Base-by-base conservation (phyloP, 805 yeast species). In the Cephaloascus albidus region DNA sequence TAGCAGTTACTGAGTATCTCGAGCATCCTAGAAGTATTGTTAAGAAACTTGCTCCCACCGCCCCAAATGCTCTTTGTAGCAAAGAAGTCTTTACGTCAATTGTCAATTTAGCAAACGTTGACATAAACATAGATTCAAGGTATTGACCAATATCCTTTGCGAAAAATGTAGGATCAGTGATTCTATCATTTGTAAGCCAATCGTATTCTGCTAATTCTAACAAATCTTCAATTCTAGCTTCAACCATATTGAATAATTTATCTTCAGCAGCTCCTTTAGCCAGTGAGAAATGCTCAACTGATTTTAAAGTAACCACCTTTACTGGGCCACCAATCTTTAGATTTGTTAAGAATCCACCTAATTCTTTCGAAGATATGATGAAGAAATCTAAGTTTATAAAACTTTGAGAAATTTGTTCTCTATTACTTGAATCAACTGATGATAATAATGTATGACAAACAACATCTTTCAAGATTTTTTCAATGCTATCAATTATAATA, bases 321-420 rank as follows among this genome's bases (percentile, higher is more conserved):
- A 69, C 53, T 55, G 58, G 65, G 27, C 47, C 45, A 34, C 63
- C 55, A 40, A 65, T 61, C 38, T 57, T 55, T 15, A 57, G 45
- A 44, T 65, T 65, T 27, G 68, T 55, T 40, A 58, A 36, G 41
- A 64, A 51, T 38, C 64, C 62, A n/a, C 78, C 80, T 37, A 90
- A 68, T 54, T 83, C 88, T 38, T 68, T 66, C 8, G 89, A 74
- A 40, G 95, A 86, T 48, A 70, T 77, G 33, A 85, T 70, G 56
- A 89, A 90, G 55, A 85, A 86, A 54, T 90, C 96, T 50, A 90
- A 64, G 55, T 93, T 88, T 42, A 93, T 82, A 47, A 85, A 69
- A 47, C 86, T 85, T 63, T 93, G 97, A 0, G 96, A 82, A 20
- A 87, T 74, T 47, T 87, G 89, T 58, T 90, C 97, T 53, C 95